Base-by-base conservation (phyloP, 106 monocot species). In the Amphibolis antarctica region DNA sequence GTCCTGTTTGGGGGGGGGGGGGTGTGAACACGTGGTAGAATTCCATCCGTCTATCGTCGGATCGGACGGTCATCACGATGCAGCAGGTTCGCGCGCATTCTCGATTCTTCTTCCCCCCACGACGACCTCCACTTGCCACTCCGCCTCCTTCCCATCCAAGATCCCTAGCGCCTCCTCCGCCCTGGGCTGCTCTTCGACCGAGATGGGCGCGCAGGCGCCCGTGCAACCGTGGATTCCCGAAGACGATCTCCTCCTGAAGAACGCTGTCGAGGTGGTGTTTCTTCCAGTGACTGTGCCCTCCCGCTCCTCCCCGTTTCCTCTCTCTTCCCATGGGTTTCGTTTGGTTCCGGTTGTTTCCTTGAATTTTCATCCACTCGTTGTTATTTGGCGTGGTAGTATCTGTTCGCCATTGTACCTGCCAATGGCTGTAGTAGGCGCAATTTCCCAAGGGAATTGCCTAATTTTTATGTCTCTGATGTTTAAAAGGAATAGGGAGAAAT, bases 211-310 rank as follows among this genome's bases (percentile, higher is more conserved):
- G n/a, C 55, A 71, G 14, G 55, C 81, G 42, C 44, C 78, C 23
- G 27, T 59, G 24, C 55, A 75, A 6, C 75, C 70, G 14, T 92
- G 91, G 91, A 77, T 72, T 28, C 76, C 79, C 0, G 83, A 86
- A 61, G 91, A 92, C 65, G 91, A 92, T 66, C 63, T 81, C 63
- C 74, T 86, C 27, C 77, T 92, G 10, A 92, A 84, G 72, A 92
- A 84, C 63, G 86, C 86, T 64, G 71, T 92, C 10, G 91, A 92
- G 79, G 91, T 92, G 68, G 17, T n/a, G 0, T 15, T n/a, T 28
- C 36, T 9, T 60, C 28, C 36, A n/a, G n/a, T n/a, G n/a, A n/a
- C 17, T 17, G 22, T 19, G 1, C 14, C 25, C 56, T 3, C 56
- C 22, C 28, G 27, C 9, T 6, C 22, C 52, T 4, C 36, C 7